These are phyloP conservation scores for Plectosphaerella cucumerina DNA, from an alignment of 2,329 filamentous ascomycete genomes.

Conservation along the genomic window DNA sequence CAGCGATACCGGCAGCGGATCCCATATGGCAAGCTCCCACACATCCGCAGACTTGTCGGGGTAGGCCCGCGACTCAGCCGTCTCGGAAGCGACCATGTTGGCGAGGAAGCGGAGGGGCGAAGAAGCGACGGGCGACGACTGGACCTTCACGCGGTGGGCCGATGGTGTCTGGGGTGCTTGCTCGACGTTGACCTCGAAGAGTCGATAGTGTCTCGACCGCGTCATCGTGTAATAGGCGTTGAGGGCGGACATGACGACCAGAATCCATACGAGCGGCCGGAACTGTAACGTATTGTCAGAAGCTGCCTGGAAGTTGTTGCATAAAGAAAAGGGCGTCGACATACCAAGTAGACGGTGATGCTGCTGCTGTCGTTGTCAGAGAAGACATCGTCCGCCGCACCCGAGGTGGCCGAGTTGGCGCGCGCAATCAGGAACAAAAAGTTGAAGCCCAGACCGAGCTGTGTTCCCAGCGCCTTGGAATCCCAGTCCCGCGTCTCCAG, in stretches of 20 bases:
- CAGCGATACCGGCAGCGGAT: slow-evolving; percentile 79
- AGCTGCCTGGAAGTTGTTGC: slow-evolving; percentile 4
- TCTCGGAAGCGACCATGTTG: slow-evolving; percentile 61
- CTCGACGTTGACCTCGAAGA: slow-evolving; percentile 87
- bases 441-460: slow-evolving; percentile 74
- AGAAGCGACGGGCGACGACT: slow-evolving; percentile 72
- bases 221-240: slow-evolving; percentile 83
- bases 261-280: slow-evolving; percentile 64
- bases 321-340: slow-evolving; percentile 18
- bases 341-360: slow-evolving; percentile 58
- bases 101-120: slow-evolving; percentile 76
- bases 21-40: slow-evolving; percentile 93
- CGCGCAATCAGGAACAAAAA: slow-evolving; percentile 76
- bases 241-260: slow-evolving; percentile 61
- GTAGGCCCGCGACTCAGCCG: slow-evolving; percentile 78
- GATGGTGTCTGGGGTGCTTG: slow-evolving; percentile 73
- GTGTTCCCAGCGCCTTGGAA: slow-evolving; percentile 70
- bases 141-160: slow-evolving; percentile 81
- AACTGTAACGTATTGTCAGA: slow-evolving; percentile 41
- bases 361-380: slow-evolving; percentile 61
- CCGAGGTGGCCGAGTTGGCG: slow-evolving; percentile 61
- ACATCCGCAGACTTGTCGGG: slow-evolving; percentile 81
- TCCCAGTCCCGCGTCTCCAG: slow-evolving; percentile 91
- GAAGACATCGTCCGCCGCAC: slow-evolving; percentile 76
- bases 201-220: slow-evolving; percentile 78